Evolutionary conservation across 2,329 filamentous ascomycete species (phyloP).

Genomic region (Calycina herbarum): DNA sequence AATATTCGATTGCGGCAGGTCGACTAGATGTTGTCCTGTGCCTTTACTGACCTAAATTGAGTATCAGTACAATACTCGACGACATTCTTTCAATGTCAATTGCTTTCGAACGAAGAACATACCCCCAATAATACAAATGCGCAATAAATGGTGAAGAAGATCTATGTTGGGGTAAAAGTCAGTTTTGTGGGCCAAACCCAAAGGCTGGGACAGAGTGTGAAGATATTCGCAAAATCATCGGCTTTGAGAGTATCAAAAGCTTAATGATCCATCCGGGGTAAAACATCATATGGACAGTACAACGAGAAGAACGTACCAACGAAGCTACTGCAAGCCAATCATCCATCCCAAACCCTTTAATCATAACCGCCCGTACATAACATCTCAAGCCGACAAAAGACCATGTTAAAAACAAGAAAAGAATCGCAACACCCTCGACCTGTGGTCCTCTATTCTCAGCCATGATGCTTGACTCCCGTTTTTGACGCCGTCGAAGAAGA

Average conservation of each 20-base stretch:
- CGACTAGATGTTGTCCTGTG: slow-evolving; percentile 31
- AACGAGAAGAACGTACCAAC: slow-evolving; percentile 22
- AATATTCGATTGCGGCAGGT: slow-evolving; percentile 27
- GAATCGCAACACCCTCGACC: slow-evolving; percentile 38
- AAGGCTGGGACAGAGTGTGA: not conserved
- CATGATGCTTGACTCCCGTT: slow-evolving; percentile 7
- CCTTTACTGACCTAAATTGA: slow-evolving; percentile 22
- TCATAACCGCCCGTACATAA: slow-evolving; percentile 29
- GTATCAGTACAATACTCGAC: not conserved
- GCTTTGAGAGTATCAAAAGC: not conserved
- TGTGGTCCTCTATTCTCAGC: slow-evolving; percentile 25
- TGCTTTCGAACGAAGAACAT: slow-evolving; percentile 1
- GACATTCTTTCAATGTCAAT: not conserved
- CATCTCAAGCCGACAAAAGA: slow-evolving; percentile 28
- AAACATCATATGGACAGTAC: not conserved
- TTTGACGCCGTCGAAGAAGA: not conserved
- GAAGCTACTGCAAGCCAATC: slow-evolving; percentile 29
- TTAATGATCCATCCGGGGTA: not conserved
- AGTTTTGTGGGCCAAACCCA: slow-evolving; percentile 1
- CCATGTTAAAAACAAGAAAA: slow-evolving; percentile 41
- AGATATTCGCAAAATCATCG: slow-evolving; percentile 13
- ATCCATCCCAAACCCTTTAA: slow-evolving; percentile 34
- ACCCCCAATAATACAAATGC: slow-evolving; percentile 30
- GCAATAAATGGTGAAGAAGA: slow-evolving; percentile 29
- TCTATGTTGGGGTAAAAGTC: slow-evolving; percentile 17